phyloP scores from a whole-genome alignment of 192 early-diverging fungal species.

The Backusella morwellensis region DNA sequence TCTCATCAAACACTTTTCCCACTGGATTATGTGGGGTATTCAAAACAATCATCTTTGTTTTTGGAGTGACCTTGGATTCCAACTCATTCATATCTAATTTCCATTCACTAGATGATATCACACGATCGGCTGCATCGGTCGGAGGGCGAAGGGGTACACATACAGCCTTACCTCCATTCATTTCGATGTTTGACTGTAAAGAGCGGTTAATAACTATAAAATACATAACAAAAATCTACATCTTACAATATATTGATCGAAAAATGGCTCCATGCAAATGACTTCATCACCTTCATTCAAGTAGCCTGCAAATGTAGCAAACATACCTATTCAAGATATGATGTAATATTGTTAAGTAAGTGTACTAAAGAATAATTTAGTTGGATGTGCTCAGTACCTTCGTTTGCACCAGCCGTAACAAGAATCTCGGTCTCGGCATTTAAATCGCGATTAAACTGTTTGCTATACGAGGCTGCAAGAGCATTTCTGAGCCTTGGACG shows the following conservation, averaged over 20 bases:
- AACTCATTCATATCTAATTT: slow-evolving; percentile 82
- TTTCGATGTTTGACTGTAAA: slow-evolving; percentile 65
- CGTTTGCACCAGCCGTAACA: slow-evolving; percentile 88
- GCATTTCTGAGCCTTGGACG: slow-evolving; percentile 62
- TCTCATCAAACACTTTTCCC: slow-evolving; percentile 78
- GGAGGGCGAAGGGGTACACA: slow-evolving; percentile 75
- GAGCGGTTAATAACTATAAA: not conserved
- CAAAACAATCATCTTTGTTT: slow-evolving; percentile 85
- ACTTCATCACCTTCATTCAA: slow-evolving; percentile 85
- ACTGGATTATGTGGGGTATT: slow-evolving; percentile 97
- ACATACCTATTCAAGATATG: slow-evolving; percentile 49
- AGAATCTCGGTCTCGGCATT: slow-evolving; percentile 82
- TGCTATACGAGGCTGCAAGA: slow-evolving; percentile 71
- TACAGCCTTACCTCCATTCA: slow-evolving; percentile 84
- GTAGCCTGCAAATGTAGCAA: slow-evolving; percentile 79
- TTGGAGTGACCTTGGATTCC: slow-evolving; percentile 65
- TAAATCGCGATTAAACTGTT: slow-evolving; percentile 64
- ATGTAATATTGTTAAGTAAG: not conserved
- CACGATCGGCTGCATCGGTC: slow-evolving; percentile 37
- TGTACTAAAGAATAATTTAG: not conserved
- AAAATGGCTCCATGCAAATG: slow-evolving; percentile 94
- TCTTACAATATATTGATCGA: slow-evolving; percentile 87
- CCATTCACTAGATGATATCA: slow-evolving; percentile 81
- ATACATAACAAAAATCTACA: not conserved
- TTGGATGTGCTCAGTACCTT: slow-evolving; percentile 46